These are phyloP conservation scores for Fusarium pilosicola DNA, from an alignment of 2,329 filamentous ascomycete species.

Conservation along the genomic window DNA sequence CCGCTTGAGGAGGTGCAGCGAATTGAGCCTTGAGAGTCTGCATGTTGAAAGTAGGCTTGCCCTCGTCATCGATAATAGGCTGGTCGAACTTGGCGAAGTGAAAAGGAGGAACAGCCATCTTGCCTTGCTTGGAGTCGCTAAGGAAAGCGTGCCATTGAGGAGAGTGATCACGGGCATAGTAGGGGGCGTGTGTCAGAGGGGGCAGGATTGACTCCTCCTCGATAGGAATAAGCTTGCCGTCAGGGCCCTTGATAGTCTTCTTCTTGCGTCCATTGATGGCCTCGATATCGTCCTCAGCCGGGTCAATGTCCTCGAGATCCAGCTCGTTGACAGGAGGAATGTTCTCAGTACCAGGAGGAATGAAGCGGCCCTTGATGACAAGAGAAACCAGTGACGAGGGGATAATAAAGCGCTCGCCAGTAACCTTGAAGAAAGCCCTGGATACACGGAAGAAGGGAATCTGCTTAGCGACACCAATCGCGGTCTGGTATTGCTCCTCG, in stretches of 20 bases:
- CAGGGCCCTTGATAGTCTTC: slow-evolving; percentile 70
- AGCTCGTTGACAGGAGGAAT: slow-evolving; percentile 79
- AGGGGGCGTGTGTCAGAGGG: slow-evolving; percentile 89
- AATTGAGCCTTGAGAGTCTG: slow-evolving; percentile 98
- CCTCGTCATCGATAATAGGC: slow-evolving; percentile 81
- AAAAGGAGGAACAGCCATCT: slow-evolving; percentile 96
- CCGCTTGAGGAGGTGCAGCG: slow-evolving; percentile 89
- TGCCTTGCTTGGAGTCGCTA: slow-evolving; percentile 91
- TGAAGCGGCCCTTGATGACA: slow-evolving; percentile 92
- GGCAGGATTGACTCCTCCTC: slow-evolving; percentile 76
- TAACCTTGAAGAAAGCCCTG: slow-evolving; percentile 98
- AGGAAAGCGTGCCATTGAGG: slow-evolving; percentile 96
- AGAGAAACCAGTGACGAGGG: slow-evolving; percentile 93
- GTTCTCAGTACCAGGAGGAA: slow-evolving; percentile 83
- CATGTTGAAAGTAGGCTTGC: slow-evolving; percentile 91
- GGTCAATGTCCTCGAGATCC: slow-evolving; percentile 91
- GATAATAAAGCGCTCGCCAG: slow-evolving; percentile 91
- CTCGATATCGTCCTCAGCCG: slow-evolving; percentile 90
- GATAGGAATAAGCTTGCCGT: slow-evolving; percentile 65
- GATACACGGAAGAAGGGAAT: slow-evolving; percentile 85
- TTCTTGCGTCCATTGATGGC: slow-evolving; percentile 83
- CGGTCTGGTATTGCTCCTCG: slow-evolving; percentile 79
- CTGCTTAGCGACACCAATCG: slow-evolving; percentile 81
- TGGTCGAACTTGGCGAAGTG: slow-evolving; percentile 94
- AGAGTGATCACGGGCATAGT: slow-evolving; percentile 87